Percentiles rank a stretch among this genome's conserved stretches.
phyloP scores from a whole-genome alignment of 1,284 basidiomycete genomes.

The Sanguinoderma infundibulare region DNA sequence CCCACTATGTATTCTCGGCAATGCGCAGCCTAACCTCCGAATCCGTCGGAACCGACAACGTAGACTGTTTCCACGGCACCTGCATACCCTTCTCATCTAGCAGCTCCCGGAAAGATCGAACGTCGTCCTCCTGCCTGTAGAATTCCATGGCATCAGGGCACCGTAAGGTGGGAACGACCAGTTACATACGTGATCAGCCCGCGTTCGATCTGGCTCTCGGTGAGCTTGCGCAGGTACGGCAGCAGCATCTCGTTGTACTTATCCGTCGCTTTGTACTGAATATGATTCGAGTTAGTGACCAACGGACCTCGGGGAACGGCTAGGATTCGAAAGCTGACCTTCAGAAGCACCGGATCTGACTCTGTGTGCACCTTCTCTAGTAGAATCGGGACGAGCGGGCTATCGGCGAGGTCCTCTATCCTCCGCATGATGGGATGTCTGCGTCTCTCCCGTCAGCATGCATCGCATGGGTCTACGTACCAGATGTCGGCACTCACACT shows the following conservation, averaged over 20 bases:
- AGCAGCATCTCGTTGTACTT: constrained; percentile 39
- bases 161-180: background rate
- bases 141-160: background rate
- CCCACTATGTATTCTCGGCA: background rate
- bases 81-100: too few relatives aligned
- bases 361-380: constrained; percentile 43
- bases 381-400: constrained; percentile 42
- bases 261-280: constrained; percentile 40
- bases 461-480: background rate
- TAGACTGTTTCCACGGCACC: background rate
- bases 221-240: constrained; percentile 43
- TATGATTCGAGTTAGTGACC: background rate
- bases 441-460: background rate
- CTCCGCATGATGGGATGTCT: constrained; percentile 43
- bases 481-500: constrained; percentile 31
- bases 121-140: constrained; percentile 31
- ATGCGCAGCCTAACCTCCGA: constrained; percentile 1
- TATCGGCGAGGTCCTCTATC: constrained; percentile 41
- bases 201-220: constrained; percentile 38
- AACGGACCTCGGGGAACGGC: background rate
- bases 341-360: constrained; percentile 37
- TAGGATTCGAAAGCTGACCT: too few relatives aligned
- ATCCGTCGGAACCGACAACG: constrained; percentile 4
- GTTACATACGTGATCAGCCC: constrained; percentile 42
- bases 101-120: constrained; percentile 32